A percentile compares a stretch with the other conserved stretches of the same genome.
phyloP scores from a whole-genome alignment of 192 early-diverging fungal genomes.

The Coemansia sp. region DNA sequence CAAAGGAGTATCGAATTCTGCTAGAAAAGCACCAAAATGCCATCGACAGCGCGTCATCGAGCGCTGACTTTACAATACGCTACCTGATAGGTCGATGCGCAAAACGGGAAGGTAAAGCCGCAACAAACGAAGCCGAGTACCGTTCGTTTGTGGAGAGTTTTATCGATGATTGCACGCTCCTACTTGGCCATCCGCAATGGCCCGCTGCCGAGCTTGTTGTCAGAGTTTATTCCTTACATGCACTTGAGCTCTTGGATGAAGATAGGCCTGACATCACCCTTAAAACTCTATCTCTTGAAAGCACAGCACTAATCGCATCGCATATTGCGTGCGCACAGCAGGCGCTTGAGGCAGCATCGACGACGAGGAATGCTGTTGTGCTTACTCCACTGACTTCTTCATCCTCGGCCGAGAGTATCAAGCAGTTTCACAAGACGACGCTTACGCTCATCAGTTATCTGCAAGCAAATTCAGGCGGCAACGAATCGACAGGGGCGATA shows the following conservation, averaged over 20 bases:
- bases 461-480: constrained; percentile 31
- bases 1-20: constrained; percentile 43
- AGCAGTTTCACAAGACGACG: constrained; percentile 19
- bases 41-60: constrained; percentile 59
- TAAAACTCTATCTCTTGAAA: constrained; percentile 65
- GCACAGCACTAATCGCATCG: constrained; percentile 64
- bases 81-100: constrained; percentile 64
- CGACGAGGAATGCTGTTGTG: neutral
- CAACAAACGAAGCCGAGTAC: constrained; percentile 72
- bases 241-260: constrained; percentile 70
- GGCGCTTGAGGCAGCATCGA: constrained; percentile 2
- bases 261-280: constrained; percentile 60
- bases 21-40: constrained; percentile 48
- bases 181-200: constrained; percentile 88
- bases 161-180: constrained; percentile 69
- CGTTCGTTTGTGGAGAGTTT: constrained; percentile 69
- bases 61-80: constrained; percentile 61
- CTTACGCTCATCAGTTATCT: constrained; percentile 30
- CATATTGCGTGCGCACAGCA: constrained; percentile 45
- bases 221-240: constrained; percentile 65
- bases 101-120: constrained; percentile 43
- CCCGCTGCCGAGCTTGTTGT: constrained; percentile 80
- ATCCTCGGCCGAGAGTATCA: neutral
- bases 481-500: constrained; percentile 39
- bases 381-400: neutral